Percentiles rank a stretch among this genome's conserved stretches.
Conservation (phyloP, 2,329 filamentous ascomycete genomes). For the Fusarium austroafricanum region DNA sequence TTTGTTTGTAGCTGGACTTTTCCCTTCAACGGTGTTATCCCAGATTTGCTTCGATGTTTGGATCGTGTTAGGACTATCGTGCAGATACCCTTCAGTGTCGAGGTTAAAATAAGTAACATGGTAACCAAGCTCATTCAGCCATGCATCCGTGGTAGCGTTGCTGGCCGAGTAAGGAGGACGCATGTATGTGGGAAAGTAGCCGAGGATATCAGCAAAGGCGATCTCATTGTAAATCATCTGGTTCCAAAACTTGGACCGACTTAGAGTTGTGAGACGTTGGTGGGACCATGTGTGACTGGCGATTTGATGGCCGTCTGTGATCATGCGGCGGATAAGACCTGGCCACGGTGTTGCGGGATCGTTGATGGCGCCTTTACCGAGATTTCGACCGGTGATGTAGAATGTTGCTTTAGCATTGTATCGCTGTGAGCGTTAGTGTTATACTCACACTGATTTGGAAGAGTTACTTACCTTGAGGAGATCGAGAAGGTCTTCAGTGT, state of each 20-base stretch:
- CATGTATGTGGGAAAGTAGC: conserved; percentile 58
- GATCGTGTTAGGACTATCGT: conserved; percentile 62
- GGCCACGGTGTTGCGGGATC: conserved; percentile 51
- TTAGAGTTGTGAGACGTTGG: conserved; percentile 55
- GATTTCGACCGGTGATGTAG: conserved; percentile 52
- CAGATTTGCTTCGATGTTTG: conserved; percentile 56
- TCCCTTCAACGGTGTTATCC: conserved; percentile 52
- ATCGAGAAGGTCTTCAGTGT: conserved; percentile 57
- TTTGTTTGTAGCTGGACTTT: conserved; percentile 40
- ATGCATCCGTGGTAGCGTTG: conserved; percentile 53
- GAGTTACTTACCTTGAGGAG: conserved; percentile 44
- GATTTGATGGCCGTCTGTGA: conserved; percentile 68
- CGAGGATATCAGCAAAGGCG: conserved; percentile 55
- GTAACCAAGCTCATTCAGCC: conserved; percentile 62
- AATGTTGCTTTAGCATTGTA: conserved; percentile 55
- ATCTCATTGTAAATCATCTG: conserved; percentile 59
- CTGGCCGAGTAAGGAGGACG: conserved; percentile 61
- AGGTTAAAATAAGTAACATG: conserved; percentile 70
- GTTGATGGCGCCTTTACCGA: conserved; percentile 58
- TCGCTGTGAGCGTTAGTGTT: conserved; percentile 29
- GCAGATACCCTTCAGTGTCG: conserved; percentile 70
- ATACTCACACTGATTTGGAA: fast-evolving
- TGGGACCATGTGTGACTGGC: conserved; percentile 65
- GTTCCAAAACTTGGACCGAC: conserved; percentile 48
- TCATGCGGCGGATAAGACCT: conserved; percentile 57